Conservation (phyloP, 2,329 filamentous ascomycete genomes). For the Fusarium sp. region DNA sequence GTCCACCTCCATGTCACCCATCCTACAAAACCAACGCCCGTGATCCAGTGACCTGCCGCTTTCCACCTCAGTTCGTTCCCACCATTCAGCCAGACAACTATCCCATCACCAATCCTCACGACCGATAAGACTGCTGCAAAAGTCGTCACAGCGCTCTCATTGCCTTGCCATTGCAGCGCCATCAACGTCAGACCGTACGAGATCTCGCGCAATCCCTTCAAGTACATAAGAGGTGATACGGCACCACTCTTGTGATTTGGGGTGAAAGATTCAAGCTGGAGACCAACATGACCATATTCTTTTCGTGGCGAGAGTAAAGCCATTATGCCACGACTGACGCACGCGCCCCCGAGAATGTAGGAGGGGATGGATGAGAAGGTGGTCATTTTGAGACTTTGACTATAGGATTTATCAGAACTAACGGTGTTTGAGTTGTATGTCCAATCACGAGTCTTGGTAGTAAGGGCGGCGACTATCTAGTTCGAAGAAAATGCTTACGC, state of each 20-base stretch:
- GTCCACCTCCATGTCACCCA: conserved; percentile 46
- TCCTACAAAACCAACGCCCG: conserved; percentile 37
- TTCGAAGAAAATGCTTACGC: background rate
- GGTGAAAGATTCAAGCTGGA: conserved; percentile 33
- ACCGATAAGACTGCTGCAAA: conserved; percentile 46
- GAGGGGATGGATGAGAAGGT: conserved; percentile 41
- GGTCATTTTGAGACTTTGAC: conserved; percentile 18
- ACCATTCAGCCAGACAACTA: conserved; percentile 49
- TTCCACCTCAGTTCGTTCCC: conserved; percentile 40
- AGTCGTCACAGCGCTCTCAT: conserved; percentile 46
- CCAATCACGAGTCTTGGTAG: conserved; percentile 1
- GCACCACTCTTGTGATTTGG: background rate
- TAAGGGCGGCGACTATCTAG: background rate
- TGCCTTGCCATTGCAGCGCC: conserved; percentile 46
- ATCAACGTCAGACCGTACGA: conserved; percentile 48
- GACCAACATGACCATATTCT: conserved; percentile 43
- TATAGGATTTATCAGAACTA: background rate
- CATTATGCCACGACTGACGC: conserved; percentile 43
- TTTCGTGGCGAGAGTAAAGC: conserved; percentile 37
- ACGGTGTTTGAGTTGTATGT: background rate
- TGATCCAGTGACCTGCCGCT: conserved; percentile 46
- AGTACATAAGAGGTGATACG: conserved; percentile 50
- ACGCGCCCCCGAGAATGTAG: conserved; percentile 41
- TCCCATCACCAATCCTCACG: conserved; percentile 48
- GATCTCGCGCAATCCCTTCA: conserved; percentile 51